Evolutionary conservation across 768 basidiomycete genomes (phyloP), one percentile per base, ranked within the genome.

Genomic region (Auricularia sp.): DNA sequence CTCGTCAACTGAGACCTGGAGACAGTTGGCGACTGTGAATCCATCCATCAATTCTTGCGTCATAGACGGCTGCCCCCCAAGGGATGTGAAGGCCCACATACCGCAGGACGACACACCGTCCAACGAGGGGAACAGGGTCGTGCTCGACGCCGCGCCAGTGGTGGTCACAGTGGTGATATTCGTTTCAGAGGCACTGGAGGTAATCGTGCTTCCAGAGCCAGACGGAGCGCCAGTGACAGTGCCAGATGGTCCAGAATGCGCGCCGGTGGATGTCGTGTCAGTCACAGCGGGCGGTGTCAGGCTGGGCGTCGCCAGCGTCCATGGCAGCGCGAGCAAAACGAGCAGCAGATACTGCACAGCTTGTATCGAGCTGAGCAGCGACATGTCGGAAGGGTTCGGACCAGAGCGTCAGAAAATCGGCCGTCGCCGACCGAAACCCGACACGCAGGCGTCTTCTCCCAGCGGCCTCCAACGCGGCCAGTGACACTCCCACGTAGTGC

Each of bases 21-120:
- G 72, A 67, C 83, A 85, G 47, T 75, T 71, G 37, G 76, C 75
- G 11, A 83, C 83, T 84, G 62, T 6, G 47, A 51, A 51, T 51
- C 11, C 44, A 18, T 18, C 47, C 47, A 51, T 51, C 47, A 51
- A 21, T 6, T 13, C 16, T 8, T 21, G 47, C 21, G 39, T 42
- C 39, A 42, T 42, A 42, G 39, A 14, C 14, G 47, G 47, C 21
- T 29, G 29, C 29, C 29, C 29, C 11, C 47, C 47, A 51, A 51
- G 47, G 8, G 47, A 8, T 13, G 10, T 13, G 10, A 16, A 21
- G 18, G 18, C 11, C 18, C 21, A 51, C 47, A 21, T 21, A 51
- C 47, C 47, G 47, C 47, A 51, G 21, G 47, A 6, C 14, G 47
- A 10, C 10, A 51, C 47, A 18, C 18, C 16, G 47, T 51, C 47